A percentile compares a stretch with the other conserved stretches of the same genome.
Evolutionary conservation across 192 early-diverging fungal species (phyloP).

Genomic region (Linnemannia elongata): DNA sequence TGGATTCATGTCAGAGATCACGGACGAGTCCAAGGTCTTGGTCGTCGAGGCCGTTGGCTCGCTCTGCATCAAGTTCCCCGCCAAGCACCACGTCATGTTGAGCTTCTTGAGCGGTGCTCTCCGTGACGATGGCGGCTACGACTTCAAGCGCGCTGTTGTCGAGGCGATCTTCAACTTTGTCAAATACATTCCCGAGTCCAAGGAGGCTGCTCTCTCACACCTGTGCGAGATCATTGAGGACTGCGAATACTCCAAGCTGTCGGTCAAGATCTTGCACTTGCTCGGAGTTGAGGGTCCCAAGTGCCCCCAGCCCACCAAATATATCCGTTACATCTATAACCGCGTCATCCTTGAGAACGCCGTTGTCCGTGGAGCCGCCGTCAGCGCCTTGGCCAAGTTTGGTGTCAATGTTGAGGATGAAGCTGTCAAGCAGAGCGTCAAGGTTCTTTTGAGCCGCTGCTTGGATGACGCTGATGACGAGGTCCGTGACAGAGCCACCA

Average conservation of each 20-base stretch:
- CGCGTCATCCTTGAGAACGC: slow-evolving; percentile 98
- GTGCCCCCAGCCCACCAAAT: slow-evolving; percentile 92
- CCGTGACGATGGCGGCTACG: slow-evolving; percentile 98
- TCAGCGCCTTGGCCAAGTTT: slow-evolving; percentile 96
- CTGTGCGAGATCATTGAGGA: slow-evolving; percentile 99
- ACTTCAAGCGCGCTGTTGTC: slow-evolving; percentile 96
- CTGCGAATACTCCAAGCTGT: slow-evolving; percentile 98
- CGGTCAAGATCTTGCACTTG: slow-evolving; percentile 96
- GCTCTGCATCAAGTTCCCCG: slow-evolving; percentile 96
- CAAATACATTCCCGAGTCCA: slow-evolving; percentile 92
- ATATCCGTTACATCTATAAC: slow-evolving; percentile 99
- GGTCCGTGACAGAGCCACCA: slow-evolving; percentile 94
- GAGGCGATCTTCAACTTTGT: slow-evolving; percentile 98
- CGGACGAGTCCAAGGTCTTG: slow-evolving; percentile 99
- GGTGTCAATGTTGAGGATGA: slow-evolving; percentile 84
- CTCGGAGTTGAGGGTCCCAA: slow-evolving; percentile 95
- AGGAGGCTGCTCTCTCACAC: slow-evolving; percentile 94
- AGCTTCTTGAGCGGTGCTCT: slow-evolving; percentile 92
- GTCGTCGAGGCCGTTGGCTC: slow-evolving; percentile 98
- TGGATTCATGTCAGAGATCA: slow-evolving; percentile 98
- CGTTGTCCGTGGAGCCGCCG: slow-evolving; percentile 95
- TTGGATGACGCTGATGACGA: slow-evolving; percentile 98
- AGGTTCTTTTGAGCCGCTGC: slow-evolving; percentile 92
- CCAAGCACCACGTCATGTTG: slow-evolving; percentile 94
- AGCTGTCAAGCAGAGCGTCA: slow-evolving; percentile 77